Evolutionary conservation across 2,329 filamentous ascomycete genomes (phyloP).

Genomic region (Aspergillus proliferans): DNA sequence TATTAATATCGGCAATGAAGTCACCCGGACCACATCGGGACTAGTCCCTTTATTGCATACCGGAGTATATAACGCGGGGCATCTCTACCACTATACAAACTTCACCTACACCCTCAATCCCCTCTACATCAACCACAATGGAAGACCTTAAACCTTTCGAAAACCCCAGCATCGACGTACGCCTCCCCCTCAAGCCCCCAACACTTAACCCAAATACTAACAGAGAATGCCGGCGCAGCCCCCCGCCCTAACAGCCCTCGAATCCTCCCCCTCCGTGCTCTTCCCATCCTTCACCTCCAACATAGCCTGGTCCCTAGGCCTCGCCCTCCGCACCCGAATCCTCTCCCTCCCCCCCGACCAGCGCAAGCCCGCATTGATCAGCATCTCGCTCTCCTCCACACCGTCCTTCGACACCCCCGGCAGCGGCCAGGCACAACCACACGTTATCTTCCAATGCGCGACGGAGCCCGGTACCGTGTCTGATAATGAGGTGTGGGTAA

Average conservation of each 20-base stretch:
- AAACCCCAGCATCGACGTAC: background rate
- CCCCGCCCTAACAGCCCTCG: conserved; percentile 22
- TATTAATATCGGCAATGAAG: too few species aligned
- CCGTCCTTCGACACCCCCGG: conserved; percentile 10
- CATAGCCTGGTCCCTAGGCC: conserved; percentile 35
- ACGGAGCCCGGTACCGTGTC: conserved; percentile 62
- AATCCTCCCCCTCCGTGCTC: conserved; percentile 22
- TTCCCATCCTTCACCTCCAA: conserved; percentile 34
- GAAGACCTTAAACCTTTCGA: background rate
- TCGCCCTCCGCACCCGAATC: conserved; percentile 32
- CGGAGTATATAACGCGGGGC: too few species aligned
- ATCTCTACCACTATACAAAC: too few species aligned
- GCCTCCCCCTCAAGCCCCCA: background rate
- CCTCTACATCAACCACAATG: background rate
- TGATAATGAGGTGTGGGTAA: conserved; percentile 67
- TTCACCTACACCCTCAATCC: background rate
- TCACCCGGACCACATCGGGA: too few species aligned
- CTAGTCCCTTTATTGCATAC: too few species aligned
- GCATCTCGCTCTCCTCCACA: conserved; percentile 24
- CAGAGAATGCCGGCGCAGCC: conserved; percentile 12
- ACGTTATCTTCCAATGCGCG: conserved; percentile 64
- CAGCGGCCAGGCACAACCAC: conserved; percentile 27
- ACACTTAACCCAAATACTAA: background rate
- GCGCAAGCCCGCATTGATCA: conserved; percentile 36
- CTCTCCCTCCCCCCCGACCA: conserved; percentile 25